Conservation (phyloP, 768 basidiomycete genomes). For the Boletus rufocinnamomeus region DNA sequence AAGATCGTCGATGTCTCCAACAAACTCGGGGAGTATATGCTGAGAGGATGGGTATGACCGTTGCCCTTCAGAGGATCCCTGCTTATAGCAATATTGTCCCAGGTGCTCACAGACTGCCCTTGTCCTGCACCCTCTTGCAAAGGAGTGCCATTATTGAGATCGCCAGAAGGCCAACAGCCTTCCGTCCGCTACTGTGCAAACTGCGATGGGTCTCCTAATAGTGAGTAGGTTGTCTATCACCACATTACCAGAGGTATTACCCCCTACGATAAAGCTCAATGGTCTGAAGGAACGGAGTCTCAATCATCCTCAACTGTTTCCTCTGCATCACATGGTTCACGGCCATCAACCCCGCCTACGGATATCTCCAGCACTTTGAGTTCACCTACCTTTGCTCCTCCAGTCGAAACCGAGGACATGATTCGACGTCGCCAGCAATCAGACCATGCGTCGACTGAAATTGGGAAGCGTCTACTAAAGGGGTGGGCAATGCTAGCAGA, state of each 20-base stretch:
- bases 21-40: conserved; percentile 68
- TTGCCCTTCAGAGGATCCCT: not conserved
- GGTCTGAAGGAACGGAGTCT: conserved; percentile 27
- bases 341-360: conserved; percentile 76
- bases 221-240: conserved; percentile 30
- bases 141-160: conserved; percentile 69
- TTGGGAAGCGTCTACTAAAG: conserved; percentile 73
- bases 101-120: conserved; percentile 66
- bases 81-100: conserved; percentile 12
- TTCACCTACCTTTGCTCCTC: conserved; percentile 63
- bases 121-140: conserved; percentile 59
- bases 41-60: conserved; percentile 68
- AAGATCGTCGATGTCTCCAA: conserved; percentile 58
- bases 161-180: conserved; percentile 54
- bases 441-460: conserved; percentile 75
- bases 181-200: conserved; percentile 59
- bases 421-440: conserved; percentile 76
- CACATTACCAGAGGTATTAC: conserved; percentile 3
- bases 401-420: conserved; percentile 66
- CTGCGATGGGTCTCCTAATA: conserved; percentile 48
- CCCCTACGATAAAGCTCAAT: conserved; percentile 16
- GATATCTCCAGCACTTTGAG: conserved; percentile 63
- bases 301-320: conserved; percentile 44
- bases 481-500: conserved; percentile 93
- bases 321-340: conserved; percentile 55